Evolutionary conservation across 2,329 filamentous ascomycete genomes (phyloP).

Genomic region (Neoascochyta sp.): DNA sequence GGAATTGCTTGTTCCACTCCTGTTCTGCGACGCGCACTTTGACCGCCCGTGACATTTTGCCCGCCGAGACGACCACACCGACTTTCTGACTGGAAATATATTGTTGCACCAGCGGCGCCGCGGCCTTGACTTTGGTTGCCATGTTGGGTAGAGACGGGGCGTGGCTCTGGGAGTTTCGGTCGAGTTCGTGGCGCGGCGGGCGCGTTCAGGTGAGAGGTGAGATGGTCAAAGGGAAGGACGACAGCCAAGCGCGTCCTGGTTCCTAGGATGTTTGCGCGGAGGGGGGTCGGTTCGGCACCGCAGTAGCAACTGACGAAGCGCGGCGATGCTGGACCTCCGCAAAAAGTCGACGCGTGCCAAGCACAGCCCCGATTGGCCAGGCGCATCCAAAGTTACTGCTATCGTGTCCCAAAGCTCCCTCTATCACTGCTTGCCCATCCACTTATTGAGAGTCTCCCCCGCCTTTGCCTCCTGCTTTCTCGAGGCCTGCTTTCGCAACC

Average conservation of each 20-base stretch:
- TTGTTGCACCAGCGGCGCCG: conserved; percentile 23
- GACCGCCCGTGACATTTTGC: conserved; percentile 73
- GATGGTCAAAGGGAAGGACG: conserved; percentile 1
- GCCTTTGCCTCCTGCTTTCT: conserved; percentile 13
- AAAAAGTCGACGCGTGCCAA: conserved; percentile 28
- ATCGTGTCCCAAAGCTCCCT: conserved; percentile 26
- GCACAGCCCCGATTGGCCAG: conserved; percentile 26
- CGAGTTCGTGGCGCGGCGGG: conserved; percentile 10
- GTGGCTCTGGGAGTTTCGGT: conserved; percentile 8
- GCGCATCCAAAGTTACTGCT: conserved; percentile 17
- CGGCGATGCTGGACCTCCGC: conserved; percentile 11
- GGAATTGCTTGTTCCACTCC: conserved; percentile 68
- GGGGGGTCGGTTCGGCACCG: conserved; percentile 2
- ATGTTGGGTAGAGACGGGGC: conserved; percentile 12
- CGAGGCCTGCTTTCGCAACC: conserved; percentile 9
- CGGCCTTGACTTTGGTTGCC: conserved; percentile 19
- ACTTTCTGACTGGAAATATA: conserved; percentile 30
- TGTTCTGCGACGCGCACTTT: conserved; percentile 70
- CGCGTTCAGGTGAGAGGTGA: conserved; percentile 5
- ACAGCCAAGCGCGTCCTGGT: conserved; percentile 19
- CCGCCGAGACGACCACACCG: conserved; percentile 73
- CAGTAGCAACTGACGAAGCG: conserved; percentile 6
- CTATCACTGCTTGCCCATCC: conserved; percentile 8
- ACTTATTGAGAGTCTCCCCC: conserved; percentile 7
- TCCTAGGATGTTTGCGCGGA: neutral